These are phyloP conservation scores for Prunus davidiana DNA, from an alignment of 306 rosid genomes.

Conservation along the genomic window DNA sequence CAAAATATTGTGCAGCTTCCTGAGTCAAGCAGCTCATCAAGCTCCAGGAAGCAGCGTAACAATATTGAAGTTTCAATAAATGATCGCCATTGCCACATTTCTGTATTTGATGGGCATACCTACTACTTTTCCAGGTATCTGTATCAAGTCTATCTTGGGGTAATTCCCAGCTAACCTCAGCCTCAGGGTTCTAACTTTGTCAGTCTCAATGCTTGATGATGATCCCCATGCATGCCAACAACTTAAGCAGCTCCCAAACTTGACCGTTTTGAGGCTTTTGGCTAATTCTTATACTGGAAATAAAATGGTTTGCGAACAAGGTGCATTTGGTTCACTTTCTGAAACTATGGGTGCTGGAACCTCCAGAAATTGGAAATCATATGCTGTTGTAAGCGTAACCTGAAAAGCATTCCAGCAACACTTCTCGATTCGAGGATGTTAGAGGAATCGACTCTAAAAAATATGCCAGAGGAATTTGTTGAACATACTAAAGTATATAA, in stretches of 20 bases:
- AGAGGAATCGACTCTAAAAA: neutral
- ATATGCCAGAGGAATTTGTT: neutral
- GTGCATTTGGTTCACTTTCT: neutral
- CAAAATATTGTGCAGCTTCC: no score
- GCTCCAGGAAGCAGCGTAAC: no score
- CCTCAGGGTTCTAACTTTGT: neutral
- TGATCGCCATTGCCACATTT: no score
- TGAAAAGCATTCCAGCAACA: neutral
- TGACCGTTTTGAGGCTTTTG: neutral
- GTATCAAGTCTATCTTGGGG: no score
- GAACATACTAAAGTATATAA: neutral
- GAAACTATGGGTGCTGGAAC: conserved; percentile 1
- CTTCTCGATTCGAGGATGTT: neutral
- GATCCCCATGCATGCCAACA: neutral
- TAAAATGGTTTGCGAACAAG: neutral
- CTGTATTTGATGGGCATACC: no score
- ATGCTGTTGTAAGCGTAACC: neutral
- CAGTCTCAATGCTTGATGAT: neutral
- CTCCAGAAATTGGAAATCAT: neutral
- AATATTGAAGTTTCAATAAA: no score
- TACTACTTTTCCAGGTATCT: no score
- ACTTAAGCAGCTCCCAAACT: neutral
- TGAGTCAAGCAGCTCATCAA: no score
- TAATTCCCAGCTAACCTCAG: no score
- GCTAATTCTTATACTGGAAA: neutral